Evolutionary conservation across 805 yeast genomes (phyloP).

Genomic region (Lachancea quebecensis): DNA sequence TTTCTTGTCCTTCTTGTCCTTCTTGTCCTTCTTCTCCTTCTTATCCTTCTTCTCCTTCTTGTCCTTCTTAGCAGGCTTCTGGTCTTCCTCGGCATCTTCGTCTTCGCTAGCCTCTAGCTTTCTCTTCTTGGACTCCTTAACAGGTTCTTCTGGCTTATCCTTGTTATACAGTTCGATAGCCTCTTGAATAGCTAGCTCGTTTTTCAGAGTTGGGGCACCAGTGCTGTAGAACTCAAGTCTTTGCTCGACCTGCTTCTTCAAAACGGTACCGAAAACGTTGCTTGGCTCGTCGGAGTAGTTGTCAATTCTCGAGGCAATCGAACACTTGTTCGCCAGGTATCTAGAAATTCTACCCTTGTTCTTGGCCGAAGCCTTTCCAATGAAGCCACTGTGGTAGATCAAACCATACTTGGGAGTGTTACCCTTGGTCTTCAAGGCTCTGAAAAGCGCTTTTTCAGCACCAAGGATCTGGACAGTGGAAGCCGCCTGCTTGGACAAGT

Average conservation of each 20-base stretch:
- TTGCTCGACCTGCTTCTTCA: constrained; percentile 96
- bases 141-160: constrained; percentile 41
- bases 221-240: constrained; percentile 93
- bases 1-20: constrained; percentile 43
- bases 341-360: constrained; percentile 99
- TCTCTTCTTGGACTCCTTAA: constrained; percentile 23
- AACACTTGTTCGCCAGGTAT: constrained; percentile 97
- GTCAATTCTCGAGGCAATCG: constrained; percentile 98
- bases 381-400: constrained; percentile 89
- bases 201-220: constrained; percentile 95
- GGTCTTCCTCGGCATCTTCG: constrained; percentile 33
- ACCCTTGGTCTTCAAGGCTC: constrained; percentile 94
- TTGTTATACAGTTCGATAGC: constrained; percentile 64
- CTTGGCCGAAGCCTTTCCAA: constrained; percentile 89
- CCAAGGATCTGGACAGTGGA: constrained; percentile 97
- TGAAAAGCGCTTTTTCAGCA: constrained; percentile 93
- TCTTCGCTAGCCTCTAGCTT: constrained; percentile 33
- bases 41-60: constrained; percentile 45
- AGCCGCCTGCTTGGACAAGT: constrained; percentile 96
- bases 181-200: constrained; percentile 86
- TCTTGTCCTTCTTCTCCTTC: constrained; percentile 44
- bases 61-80: constrained; percentile 42
- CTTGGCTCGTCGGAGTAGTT: constrained; percentile 93
- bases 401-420: constrained; percentile 95
- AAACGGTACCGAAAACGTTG: constrained; percentile 79